phyloP scores from a whole-genome alignment of 371 early-diverging fungal species.

The Syncephalis plumigaleata region DNA sequence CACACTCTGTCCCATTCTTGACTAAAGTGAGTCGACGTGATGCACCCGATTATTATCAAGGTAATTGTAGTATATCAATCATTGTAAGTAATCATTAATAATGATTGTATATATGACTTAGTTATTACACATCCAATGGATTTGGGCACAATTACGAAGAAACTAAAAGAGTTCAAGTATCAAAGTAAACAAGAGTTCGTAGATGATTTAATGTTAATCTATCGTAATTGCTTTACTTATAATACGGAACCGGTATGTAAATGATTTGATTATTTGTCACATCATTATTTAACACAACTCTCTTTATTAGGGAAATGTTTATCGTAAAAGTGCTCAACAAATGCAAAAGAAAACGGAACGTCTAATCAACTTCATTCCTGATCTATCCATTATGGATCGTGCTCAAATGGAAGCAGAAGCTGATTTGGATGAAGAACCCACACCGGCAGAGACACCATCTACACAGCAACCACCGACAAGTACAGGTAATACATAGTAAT shows the following conservation, averaged over 20 bases:
- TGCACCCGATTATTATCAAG: constrained; percentile 89
- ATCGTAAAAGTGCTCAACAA: constrained; percentile 65
- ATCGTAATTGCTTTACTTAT: constrained; percentile 66
- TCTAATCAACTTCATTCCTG: constrained; percentile 64
- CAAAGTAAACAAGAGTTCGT: constrained; percentile 60
- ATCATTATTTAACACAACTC: not conserved
- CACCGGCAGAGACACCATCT: not conserved
- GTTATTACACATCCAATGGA: constrained; percentile 91
- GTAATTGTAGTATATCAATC: constrained; percentile 10
- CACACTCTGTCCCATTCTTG: constrained; percentile 77
- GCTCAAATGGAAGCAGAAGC: constrained; percentile 22
- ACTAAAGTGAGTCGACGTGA: constrained; percentile 83
- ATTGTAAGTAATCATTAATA: no score
- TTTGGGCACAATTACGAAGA: constrained; percentile 71
- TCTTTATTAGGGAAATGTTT: constrained; percentile 36
- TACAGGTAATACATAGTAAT: no score
- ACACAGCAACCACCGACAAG: no score
- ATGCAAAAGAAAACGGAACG: constrained; percentile 60
- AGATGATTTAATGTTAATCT: constrained; percentile 63
- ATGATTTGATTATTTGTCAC: not conserved
- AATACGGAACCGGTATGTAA: constrained; percentile 44
- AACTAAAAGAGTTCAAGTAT: constrained; percentile 51
- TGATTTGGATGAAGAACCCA: constrained; percentile 10
- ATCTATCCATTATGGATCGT: constrained; percentile 46
- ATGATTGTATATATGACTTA: not conserved